These are phyloP conservation scores for Leccinum fallax DNA, from an alignment of 1,284 basidiomycete genomes.

Conservation along the genomic window DNA sequence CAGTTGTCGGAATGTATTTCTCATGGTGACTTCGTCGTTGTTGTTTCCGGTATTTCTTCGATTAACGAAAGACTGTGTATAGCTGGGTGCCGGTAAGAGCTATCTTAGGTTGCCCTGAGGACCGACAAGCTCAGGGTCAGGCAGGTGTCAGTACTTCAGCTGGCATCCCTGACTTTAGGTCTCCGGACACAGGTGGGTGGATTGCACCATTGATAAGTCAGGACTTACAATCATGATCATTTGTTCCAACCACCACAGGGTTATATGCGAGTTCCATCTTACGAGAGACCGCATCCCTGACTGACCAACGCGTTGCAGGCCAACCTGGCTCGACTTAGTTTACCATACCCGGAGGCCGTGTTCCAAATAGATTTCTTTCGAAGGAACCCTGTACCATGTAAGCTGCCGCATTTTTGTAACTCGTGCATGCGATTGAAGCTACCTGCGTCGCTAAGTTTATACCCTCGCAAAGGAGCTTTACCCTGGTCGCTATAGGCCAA, in stretches of 20 bases:
- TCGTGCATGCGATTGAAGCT: neutral
- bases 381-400: conserved; percentile 72
- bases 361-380: conserved; percentile 79
- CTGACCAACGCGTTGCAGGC: conserved; percentile 45
- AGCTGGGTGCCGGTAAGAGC: conserved; percentile 64
- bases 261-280: conserved; percentile 48
- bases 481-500: conserved; percentile 86
- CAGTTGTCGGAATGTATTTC: conserved; percentile 63
- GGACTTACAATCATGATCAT: neutral
- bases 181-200: conserved; percentile 67
- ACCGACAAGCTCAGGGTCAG: conserved; percentile 7
- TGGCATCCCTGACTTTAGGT: conserved; percentile 81
- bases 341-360: conserved; percentile 81
- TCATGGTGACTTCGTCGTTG: conserved; percentile 58
- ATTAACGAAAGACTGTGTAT: conserved; percentile 5
- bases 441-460: conserved; percentile 58
- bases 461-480: conserved; percentile 90
- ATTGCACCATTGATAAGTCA: neutral
- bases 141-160: conserved; percentile 77
- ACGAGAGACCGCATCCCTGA: neutral
- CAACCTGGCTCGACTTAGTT: conserved; percentile 70
- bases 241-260: conserved; percentile 33
- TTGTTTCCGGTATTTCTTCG: neutral
- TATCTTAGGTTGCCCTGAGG: neutral
- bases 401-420: conserved; percentile 25